phyloP scores from a whole-genome alignment of 192 early-diverging fungal genomes.

The Coemansia sp. region DNA sequence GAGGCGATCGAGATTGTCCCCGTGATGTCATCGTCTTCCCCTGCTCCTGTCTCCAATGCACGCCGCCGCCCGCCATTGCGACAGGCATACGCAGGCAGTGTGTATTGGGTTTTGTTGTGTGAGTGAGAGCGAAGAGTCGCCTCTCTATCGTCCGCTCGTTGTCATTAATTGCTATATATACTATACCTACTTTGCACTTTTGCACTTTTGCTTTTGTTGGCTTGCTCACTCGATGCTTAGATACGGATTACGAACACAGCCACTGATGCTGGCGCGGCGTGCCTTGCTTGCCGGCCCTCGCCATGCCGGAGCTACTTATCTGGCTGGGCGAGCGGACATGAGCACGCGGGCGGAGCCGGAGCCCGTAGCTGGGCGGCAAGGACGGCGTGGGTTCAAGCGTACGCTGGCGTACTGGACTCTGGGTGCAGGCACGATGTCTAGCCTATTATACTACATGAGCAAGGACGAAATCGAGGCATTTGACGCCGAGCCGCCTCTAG shows the following conservation, averaged over 20 bases:
- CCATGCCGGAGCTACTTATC: not conserved
- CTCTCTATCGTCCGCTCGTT: too few relatives aligned
- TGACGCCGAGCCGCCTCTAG: constrained; percentile 40
- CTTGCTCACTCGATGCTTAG: not conserved
- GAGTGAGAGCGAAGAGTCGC: too few relatives aligned
- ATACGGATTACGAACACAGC: not conserved
- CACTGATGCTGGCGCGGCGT: not conserved
- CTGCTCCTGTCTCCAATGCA: not conserved
- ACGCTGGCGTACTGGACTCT: constrained; percentile 24
- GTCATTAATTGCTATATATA: too few relatives aligned
- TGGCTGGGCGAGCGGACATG: not conserved
- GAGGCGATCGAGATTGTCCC: not conserved
- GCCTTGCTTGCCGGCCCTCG: not conserved
- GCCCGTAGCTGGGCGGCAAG: not conserved
- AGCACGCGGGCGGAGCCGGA: not conserved
- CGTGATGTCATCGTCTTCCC: constrained; percentile 2
- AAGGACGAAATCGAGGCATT: constrained; percentile 48
- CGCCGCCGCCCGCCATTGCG: too few relatives aligned
- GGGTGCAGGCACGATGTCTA: constrained; percentile 15
- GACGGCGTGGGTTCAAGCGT: constrained; percentile 25
- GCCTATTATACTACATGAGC: constrained; percentile 21
- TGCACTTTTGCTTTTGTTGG: too few relatives aligned
- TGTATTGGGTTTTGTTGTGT: too few relatives aligned
- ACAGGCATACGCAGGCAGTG: too few relatives aligned
- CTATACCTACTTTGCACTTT: too few relatives aligned